phyloP scores from a whole-genome alignment of 1,284 basidiomycete genomes.

The Athelia sp. region DNA sequence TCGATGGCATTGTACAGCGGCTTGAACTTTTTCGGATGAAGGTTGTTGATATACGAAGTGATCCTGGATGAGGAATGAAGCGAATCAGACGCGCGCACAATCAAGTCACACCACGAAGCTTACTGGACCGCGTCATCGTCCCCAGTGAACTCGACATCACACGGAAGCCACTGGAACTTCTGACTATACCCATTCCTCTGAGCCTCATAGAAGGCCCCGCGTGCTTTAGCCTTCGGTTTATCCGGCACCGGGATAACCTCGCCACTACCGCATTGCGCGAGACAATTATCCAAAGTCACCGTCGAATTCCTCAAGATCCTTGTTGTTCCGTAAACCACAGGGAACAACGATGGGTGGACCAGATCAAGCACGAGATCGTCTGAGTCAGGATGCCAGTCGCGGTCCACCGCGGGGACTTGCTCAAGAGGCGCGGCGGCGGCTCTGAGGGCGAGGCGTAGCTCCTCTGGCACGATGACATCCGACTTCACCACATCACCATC shows the following conservation, averaged over 20 bases:
- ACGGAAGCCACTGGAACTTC: slow-evolving; percentile 28
- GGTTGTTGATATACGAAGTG: slow-evolving; percentile 28
- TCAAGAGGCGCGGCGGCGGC: slow-evolving; percentile 18
- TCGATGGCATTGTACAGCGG: slow-evolving; percentile 11
- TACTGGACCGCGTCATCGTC: too few relatives aligned
- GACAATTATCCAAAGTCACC: neutral
- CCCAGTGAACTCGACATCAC: slow-evolving; percentile 22
- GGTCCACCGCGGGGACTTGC: slow-evolving; percentile 15
- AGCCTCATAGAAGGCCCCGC: neutral
- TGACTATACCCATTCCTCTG: neutral
- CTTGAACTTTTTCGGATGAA: slow-evolving; percentile 7
- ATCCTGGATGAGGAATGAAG: neutral
- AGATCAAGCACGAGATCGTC: slow-evolving; percentile 34
- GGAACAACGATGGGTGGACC: slow-evolving; percentile 37
- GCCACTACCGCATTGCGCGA: neutral
- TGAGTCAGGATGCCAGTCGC: neutral
- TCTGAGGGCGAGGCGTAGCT: neutral
- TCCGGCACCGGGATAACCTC: neutral
- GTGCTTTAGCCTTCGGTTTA: neutral
- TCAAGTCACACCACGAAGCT: too few relatives aligned
- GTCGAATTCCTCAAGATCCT: neutral
- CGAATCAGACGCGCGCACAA: too few relatives aligned
- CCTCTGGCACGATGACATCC: neutral
- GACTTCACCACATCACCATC: neutral
- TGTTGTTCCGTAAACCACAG: slow-evolving; percentile 25